These are phyloP conservation scores for Thelonectria olida DNA, from an alignment of 2,329 filamentous ascomycete species.

Conservation along the genomic window DNA sequence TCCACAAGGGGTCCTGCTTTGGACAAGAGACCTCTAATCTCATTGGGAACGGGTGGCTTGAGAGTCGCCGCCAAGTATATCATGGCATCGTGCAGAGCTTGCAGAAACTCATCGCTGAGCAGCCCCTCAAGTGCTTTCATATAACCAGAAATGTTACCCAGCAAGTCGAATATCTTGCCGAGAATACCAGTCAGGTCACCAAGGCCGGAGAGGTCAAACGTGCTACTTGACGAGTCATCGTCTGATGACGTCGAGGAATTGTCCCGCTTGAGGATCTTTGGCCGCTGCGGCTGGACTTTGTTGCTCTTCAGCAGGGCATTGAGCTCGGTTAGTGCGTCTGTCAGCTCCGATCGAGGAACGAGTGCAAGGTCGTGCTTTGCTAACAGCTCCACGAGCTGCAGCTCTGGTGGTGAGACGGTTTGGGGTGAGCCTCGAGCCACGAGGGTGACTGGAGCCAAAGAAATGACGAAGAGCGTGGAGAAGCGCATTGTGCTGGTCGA, in stretches of 20 bases:
- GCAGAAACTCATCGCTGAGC: constrained; percentile 50
- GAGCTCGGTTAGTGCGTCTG: constrained; percentile 54
- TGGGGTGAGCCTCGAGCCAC: constrained; percentile 38
- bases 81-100: constrained; percentile 52
- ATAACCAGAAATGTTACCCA: constrained; percentile 38
- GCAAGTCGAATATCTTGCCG: neutral
- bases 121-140: constrained; percentile 43
- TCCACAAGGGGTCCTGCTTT: constrained; percentile 43
- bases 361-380: constrained; percentile 55
- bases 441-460: constrained; percentile 46
- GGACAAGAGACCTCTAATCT: constrained; percentile 40
- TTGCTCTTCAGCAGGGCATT: constrained; percentile 50
- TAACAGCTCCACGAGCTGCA: constrained; percentile 52
- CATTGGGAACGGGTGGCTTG: constrained; percentile 47
- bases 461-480: constrained; percentile 46
- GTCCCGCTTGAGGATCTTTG: constrained; percentile 25
- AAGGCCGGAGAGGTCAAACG: constrained; percentile 25
- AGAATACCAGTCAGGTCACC: constrained; percentile 27
- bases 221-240: neutral
- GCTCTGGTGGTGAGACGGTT: constrained; percentile 42
- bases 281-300: neutral
- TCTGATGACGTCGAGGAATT: constrained; percentile 21
- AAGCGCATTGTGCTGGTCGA: constrained; percentile 42
- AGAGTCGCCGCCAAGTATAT: constrained; percentile 50
- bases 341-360: constrained; percentile 56